Evolutionary conservation across 139 green algal species (phyloP), one percentile per base, ranked within the genome.

Genomic region (Chlamydomonas incerta): DNA sequence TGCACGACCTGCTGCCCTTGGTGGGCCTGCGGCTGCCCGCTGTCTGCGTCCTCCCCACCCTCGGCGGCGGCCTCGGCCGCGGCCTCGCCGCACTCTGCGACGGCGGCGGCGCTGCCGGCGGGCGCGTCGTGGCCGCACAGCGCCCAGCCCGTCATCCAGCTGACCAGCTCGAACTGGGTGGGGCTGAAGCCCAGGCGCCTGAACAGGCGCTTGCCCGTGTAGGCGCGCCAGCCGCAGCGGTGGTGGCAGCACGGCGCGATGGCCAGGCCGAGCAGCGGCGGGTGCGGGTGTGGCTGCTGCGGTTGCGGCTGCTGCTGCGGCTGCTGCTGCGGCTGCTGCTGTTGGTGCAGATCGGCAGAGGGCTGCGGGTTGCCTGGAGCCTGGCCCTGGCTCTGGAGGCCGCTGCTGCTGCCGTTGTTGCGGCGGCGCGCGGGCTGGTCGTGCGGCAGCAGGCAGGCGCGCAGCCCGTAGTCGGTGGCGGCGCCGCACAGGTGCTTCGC

Each of bases 241-340:
- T 98, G 95, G 87, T 98, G 95, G 88, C 95, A 98, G 89, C 95
- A 98, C 0, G 95, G 95, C 3, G 95, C 95, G 1, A 98, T 70
- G 14, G 88, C 88, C 21, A 96, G 71, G 5, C 94, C 94, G 10
- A 71, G 82, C 46, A 95, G 69, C 21, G 10, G 52, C 33, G 67
- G 33, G 13, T 81, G 20, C 90, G 87, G 46, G 93, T 86, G 80
- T n/a, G n/a, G n/a, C 96, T 92, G 21, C 87, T 93, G 65, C 90
- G 92, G 6, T 8, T 50, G 20, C 4, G 87, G 21, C 31, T 29
- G 67, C 33, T 9, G 68, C 50, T 37, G 35, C 31, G 28, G 1
- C 10, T 66, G 35, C 46, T 58, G 52, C 52, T 58, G 52, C 11
- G 13, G 11, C 52, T 11, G 13, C 15, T 58, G 52, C 52, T 23